Evolutionary conservation across 2,329 filamentous ascomycete species (phyloP), one percentile per base, ranked within the genome.

Genomic region (Calycina marina): DNA sequence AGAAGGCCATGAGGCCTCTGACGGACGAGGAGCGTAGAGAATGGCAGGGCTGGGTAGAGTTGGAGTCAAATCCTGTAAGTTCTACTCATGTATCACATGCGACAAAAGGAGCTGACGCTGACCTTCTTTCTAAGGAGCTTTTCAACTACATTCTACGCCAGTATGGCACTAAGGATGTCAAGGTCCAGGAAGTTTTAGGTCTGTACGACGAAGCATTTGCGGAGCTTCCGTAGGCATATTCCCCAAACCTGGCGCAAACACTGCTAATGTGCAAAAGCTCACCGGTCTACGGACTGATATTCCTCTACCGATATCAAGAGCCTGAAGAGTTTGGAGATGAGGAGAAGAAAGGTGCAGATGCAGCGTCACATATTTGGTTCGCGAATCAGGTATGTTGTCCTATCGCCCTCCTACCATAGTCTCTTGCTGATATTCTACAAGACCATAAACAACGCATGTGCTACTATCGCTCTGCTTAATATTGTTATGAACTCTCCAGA

Each of bases 391-490:
- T 82, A 51, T 13, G 58, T 46, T 14, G 16, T 2, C 24, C 28
- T 18, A 18, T 25, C 4, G 16, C 14, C 10, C 11, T 9, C 24
- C 3, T 2, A 24, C 4, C 3, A 27, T n/a, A n/a, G n/a, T n/a
- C n/a, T n/a, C 20, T 4, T n/a, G 10, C 28, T 31, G 12, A 32
- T 18, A 4, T 18, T 15, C 20, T 4, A 16, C 16, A n/a, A 88
- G 77, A 84, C 81, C 1, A 77, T 74, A 0, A 67, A 71, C 34
- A 93, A 93, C 54, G 78, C 84, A 15, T 98, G 90, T 56, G 90
- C 84, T 13, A 90, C 83, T n/a, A 72, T 94, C 28, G 85, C 90
- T 3, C 63, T 96, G 43, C 67, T 94, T 45, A 96, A 96, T 48
- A 93, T 94, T 38, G 61, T 93, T 49, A 92, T 93, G 70, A 96